Evolutionary conservation across 2,329 filamentous ascomycete species (phyloP), one percentile per base, ranked within the genome.

Genomic region (Neoascochyta sp.): DNA sequence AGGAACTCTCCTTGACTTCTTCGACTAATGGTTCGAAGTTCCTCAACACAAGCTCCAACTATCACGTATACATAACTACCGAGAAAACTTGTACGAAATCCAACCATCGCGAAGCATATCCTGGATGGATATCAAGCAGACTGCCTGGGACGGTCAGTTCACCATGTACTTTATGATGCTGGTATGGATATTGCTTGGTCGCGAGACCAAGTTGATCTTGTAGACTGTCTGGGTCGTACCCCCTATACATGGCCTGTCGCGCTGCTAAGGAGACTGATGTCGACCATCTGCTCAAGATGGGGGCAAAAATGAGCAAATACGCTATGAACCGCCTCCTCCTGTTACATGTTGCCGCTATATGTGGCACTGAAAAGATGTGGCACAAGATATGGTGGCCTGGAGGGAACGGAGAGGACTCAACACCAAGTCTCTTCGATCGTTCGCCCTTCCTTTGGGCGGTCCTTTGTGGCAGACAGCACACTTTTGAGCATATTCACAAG

Each of bases 211-310:
- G 13, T 30, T 15, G 9, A 35, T 22, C 27, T 14, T 6, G 8
- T 4, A 1, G 32, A 35, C 20, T 18, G 29, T 10, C 14, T 35
- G 7, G 32, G 32, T 9, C 32, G 32, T 5, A 30, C 32, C 7
- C 27, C 27, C 14, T 35, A 12, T 22, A 26, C 14, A 24, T 25
- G 10, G 32, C 32, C 5, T 32, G 30, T 18, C 23, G 14, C 9
- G 13, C 20, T 9, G 9, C 18, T 4, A 22, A 27, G 6, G 9
- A 21, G 5, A 12, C 11, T n/a, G 10, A 21, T 5, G 18, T 32
- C 7, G 13, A 22, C n/a, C 8, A 22, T 10, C 13, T 32, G 4
- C 9, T 27, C 7, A 10, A 18, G 4, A 18, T 19, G 13, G 17
- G 17, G 9, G 30, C 14, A n/a, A 18, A 27, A 9, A 12, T 22